Evolutionary conservation across 768 basidiomycete species (phyloP).

Genomic region (Bullera alba): DNA sequence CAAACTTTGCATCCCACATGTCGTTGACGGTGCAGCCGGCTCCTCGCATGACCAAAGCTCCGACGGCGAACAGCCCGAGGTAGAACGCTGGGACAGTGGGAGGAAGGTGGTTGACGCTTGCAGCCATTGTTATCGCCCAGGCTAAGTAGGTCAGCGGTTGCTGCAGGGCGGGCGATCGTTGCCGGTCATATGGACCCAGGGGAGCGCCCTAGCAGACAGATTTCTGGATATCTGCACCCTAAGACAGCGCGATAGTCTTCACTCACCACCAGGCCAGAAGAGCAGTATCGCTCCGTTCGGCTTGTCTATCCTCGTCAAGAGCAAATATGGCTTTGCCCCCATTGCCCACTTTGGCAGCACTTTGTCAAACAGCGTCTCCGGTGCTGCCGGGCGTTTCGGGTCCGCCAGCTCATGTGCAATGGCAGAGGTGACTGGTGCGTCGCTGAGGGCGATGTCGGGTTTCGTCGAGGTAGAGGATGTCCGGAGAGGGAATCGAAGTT

Average conservation of each 20-base stretch:
- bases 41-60: conserved; percentile 91
- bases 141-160: conserved; percentile 52
- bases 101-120: conserved; percentile 67
- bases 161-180: conserved; percentile 1
- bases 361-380: conserved; percentile 21
- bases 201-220: neutral
- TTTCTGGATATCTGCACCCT: neutral
- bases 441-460: neutral
- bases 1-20: conserved; percentile 91
- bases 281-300: conserved; percentile 88
- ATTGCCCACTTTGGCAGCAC: conserved; percentile 30
- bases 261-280: conserved; percentile 88
- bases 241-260: neutral
- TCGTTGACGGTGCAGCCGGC: conserved; percentile 99
- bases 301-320: conserved; percentile 85
- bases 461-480: too few relatives aligned
- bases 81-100: conserved; percentile 65
- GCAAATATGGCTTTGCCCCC: conserved; percentile 61
- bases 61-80: conserved; percentile 73
- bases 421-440: neutral
- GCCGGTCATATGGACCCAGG: too few relatives aligned
- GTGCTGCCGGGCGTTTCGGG: conserved; percentile 3
- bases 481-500: too few relatives aligned
- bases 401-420: conserved; percentile 3
- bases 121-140: conserved; percentile 97